A percentile compares a stretch with the other conserved stretches of the same genome.
Conservation (phyloP, 108 stramenopile species). For the Cylindrotheca fusiformis region DNA sequence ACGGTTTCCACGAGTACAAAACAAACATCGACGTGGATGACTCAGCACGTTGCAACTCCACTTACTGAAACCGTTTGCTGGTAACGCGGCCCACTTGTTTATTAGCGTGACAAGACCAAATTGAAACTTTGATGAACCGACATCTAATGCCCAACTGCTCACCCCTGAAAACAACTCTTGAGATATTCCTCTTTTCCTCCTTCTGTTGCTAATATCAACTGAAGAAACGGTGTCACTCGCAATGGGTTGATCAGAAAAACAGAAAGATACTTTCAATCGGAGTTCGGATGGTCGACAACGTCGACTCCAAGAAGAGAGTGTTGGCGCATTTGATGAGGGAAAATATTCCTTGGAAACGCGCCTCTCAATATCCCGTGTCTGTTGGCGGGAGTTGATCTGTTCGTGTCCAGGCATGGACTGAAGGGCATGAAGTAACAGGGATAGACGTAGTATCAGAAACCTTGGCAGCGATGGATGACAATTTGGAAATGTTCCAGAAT, state of each 20-base stretch:
- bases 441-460: constrained; percentile 59
- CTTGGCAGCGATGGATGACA: constrained; percentile 30
- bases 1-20: no score
- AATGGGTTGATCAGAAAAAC: constrained; percentile 30
- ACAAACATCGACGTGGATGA: no score
- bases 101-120: no score
- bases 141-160: no score
- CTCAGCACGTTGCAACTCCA: no score
- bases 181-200: no score
- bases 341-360: not conserved
- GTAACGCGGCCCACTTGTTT: no score
- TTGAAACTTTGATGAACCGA: no score
- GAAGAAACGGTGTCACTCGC: not conserved
- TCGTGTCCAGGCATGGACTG: constrained; percentile 38
- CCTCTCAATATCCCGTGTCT: constrained; percentile 48
- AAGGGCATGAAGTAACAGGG: constrained; percentile 47
- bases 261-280: constrained; percentile 48
- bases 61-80: no score
- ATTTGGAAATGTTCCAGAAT: not conserved
- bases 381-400: constrained; percentile 53
- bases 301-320: constrained; percentile 33
- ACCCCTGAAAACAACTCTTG: no score
- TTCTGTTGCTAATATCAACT: no score
- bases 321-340: constrained; percentile 30
- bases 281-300: constrained; percentile 49